Conservation (phyloP, 805 yeast genomes). For the Suhomyces pyralidae region DNA sequence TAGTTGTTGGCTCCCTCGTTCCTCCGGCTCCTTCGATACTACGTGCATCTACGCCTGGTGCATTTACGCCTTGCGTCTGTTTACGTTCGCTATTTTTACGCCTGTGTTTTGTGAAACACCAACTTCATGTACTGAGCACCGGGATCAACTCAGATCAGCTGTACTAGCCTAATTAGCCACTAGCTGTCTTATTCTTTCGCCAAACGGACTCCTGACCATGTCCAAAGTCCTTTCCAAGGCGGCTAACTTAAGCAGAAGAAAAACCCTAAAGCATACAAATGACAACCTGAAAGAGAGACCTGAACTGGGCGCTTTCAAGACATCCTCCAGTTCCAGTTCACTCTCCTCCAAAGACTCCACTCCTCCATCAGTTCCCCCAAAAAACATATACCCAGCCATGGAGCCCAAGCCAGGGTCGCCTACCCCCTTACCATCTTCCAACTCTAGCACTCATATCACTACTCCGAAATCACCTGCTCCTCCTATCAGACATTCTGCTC, state of each 20-base stretch:
- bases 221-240: constrained; percentile 18
- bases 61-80: not conserved
- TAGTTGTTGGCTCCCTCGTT: not conserved
- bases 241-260: constrained; percentile 13
- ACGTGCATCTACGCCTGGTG: not conserved
- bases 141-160: not conserved
- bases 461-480: constrained; percentile 1
- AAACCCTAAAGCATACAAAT: constrained; percentile 1
- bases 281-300: not conserved
- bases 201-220: constrained; percentile 7
- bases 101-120: not conserved
- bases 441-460: not conserved
- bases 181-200: not conserved
- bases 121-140: not conserved
- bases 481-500: not conserved
- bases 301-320: not conserved
- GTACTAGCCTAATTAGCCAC: not conserved
- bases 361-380: not conserved
- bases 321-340: not conserved
- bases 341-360: not conserved
- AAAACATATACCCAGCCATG: not conserved
- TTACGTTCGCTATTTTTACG: not conserved
- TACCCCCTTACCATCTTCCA: not conserved
- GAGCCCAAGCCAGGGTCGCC: not conserved
- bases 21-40: not conserved